Conservation (phyloP, 148 eudicot species). For the Salicornia ramosissima region DNA sequence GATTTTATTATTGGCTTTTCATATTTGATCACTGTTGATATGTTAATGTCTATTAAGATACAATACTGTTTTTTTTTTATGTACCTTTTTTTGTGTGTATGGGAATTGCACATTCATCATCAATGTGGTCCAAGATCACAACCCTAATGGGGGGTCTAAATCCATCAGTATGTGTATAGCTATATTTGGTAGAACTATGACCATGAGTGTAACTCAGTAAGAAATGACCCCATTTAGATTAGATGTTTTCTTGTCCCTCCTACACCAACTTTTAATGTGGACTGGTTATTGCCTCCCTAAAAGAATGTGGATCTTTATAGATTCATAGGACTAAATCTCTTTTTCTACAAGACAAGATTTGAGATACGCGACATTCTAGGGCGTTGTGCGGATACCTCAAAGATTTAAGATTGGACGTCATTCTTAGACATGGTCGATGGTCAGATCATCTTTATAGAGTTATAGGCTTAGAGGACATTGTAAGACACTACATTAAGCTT, state of each 20-base stretch:
- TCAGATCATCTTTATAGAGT: no score
- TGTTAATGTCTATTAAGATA: neutral
- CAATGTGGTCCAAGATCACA: neutral
- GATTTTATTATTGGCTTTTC: no score
- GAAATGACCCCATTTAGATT: slow-evolving; percentile 10
- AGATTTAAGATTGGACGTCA: neutral
- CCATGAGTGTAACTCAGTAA: no score
- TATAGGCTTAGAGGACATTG: neutral
- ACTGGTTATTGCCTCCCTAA: neutral
- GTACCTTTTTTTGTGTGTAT: neutral
- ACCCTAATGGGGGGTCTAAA: neutral
- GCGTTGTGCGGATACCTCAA: neutral
- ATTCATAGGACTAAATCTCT: neutral
- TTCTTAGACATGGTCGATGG: neutral
- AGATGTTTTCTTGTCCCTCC: slow-evolving; percentile 12
- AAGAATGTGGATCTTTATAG: neutral
- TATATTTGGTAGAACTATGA: slow-evolving; percentile 1
- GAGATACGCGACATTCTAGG: neutral
- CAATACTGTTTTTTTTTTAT: neutral
- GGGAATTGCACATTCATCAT: slow-evolving; percentile 2
- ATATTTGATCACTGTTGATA: neutral
- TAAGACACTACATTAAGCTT: neutral
- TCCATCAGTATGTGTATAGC: neutral
- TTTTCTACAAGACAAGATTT: neutral
- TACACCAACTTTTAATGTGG: neutral